Base-by-base conservation (phyloP, 2,329 filamentous ascomycete genomes). In the Botrytis porri region DNA sequence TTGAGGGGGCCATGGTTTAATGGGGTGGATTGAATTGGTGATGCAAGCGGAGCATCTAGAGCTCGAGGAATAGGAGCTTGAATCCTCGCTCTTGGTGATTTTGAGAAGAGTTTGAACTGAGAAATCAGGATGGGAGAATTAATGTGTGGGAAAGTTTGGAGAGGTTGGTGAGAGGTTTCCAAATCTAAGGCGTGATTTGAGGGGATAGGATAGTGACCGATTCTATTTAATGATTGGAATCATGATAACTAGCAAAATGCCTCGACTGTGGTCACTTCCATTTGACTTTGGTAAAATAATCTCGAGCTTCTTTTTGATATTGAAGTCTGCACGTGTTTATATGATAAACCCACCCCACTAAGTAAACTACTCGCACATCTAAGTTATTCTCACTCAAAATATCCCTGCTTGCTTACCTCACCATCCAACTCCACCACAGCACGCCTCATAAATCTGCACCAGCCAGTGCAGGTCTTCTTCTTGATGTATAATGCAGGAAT, bases 1-100 rank as follows among this genome's bases (percentile, higher is more conserved):
- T 84, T 70, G 72, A 76, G 32, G 39, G 16, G 29, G 70, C 54
- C 62, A 48, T 67, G 61, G 29, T 32, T 48, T 69, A 22, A 32
- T 39, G 29, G 35, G 22, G 41, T 32, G 7, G 25, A 9, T 20
- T 18, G 37, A 6, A 39, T 25, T 3, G n/a, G 32, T 57, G 14
- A 0, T 57, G 9, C 51, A 18, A 57, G 8, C 4, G 14, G 3
- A 29, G 14, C n/a, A 29, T 57, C 51, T 18, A 18, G 29, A 18
- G 6, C 16, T 57, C 4, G 14, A 29, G 51, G 5, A 7, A 18
- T 7, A 32, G 32, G 51, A n/a, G 14, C 1, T 57, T 29, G 3
- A 18, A 5, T 7, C 18, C 14, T 57, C 51, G 51, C n/a, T 57
- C 14, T 29, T 57, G 12, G 0, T 57, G n/a, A 32, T 18, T 4